These are phyloP conservation scores for Tuber umbilicatum DNA, from an alignment of 495 filamentous ascomycete species.

Conservation along the genomic window DNA sequence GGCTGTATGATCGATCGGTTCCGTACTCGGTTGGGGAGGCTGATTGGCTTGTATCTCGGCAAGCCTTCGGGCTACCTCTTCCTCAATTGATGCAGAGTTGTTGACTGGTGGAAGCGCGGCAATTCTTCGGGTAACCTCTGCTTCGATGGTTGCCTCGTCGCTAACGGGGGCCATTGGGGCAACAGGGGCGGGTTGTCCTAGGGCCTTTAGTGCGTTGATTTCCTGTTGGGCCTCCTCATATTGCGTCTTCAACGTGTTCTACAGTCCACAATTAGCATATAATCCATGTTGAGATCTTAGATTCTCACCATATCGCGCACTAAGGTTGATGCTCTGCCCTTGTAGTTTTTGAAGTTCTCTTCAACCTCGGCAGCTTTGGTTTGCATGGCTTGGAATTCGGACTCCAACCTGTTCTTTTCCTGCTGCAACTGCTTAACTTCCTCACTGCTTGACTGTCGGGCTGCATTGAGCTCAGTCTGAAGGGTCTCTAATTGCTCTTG, in stretches of 20 bases:
- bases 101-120: constrained; percentile 43
- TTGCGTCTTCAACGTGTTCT: constrained; percentile 28
- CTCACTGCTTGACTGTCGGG: neutral
- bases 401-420: neutral
- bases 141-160: constrained; percentile 44
- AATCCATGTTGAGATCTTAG: neutral
- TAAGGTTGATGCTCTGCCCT: constrained; percentile 6
- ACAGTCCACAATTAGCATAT: constrained; percentile 12
- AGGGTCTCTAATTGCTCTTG: constrained; percentile 31
- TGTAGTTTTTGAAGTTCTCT: constrained; percentile 7
- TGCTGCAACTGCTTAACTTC: neutral
- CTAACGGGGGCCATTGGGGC: constrained; percentile 24
- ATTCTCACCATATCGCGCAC: neutral
- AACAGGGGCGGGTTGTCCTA: constrained; percentile 8
- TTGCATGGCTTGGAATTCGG: constrained; percentile 45
- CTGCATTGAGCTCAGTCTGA: constrained; percentile 14
- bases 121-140: constrained; percentile 49
- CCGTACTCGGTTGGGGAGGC: neutral
- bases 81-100: constrained; percentile 40
- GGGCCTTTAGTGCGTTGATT: constrained; percentile 23
- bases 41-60: constrained; percentile 22
- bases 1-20: constrained; percentile 20
- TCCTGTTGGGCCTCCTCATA: constrained; percentile 22
- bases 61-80: constrained; percentile 27
- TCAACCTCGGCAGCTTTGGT: constrained; percentile 43